Conservation (phyloP, 108 stramenopile genomes). For the Poteriospumella lacustris region DNA sequence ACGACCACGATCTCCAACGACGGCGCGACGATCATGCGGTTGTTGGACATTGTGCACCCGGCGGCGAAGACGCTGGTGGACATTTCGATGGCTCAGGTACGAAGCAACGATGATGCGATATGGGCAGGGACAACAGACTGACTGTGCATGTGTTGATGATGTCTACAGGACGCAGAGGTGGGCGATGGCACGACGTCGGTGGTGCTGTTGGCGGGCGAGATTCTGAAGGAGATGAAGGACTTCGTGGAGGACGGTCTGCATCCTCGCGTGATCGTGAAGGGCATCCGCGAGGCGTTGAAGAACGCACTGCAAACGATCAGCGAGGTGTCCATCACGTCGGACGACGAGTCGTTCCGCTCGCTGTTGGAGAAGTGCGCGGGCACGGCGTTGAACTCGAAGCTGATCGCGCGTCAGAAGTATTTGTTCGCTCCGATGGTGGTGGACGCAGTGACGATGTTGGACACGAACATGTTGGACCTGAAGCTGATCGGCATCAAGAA, state of each 20-base stretch:
- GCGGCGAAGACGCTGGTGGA: slow-evolving; percentile 96
- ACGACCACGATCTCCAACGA: slow-evolving; percentile 93
- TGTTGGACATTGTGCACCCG: slow-evolving; percentile 95
- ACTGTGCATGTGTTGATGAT: not conserved
- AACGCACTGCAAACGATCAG: slow-evolving; percentile 69
- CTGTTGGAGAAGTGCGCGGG: slow-evolving; percentile 89
- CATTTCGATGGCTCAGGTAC: slow-evolving; percentile 81
- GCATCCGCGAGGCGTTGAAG: slow-evolving; percentile 62
- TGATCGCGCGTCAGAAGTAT: slow-evolving; percentile 88
- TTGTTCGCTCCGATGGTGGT: slow-evolving; percentile 98
- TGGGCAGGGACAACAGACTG: not conserved
- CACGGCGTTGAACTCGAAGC: slow-evolving; percentile 96
- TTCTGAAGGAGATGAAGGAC: slow-evolving; percentile 85
- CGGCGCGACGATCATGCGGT: slow-evolving; percentile 94
- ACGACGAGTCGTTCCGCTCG: slow-evolving; percentile 58
- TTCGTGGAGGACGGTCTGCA: slow-evolving; percentile 98
- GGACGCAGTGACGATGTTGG: slow-evolving; percentile 73
- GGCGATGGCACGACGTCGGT: slow-evolving; percentile 98
- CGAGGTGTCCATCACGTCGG: slow-evolving; percentile 59
- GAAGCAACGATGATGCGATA: not conserved
- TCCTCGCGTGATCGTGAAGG: slow-evolving; percentile 72
- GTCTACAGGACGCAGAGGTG: slow-evolving; percentile 76
- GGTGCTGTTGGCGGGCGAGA: slow-evolving; percentile 84
- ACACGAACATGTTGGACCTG: slow-evolving; percentile 68
- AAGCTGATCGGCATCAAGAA: slow-evolving; percentile 89